These are phyloP conservation scores for Setaria viridis DNA, from an alignment of 202 grass and related monocot species.

Conservation along the genomic window DNA sequence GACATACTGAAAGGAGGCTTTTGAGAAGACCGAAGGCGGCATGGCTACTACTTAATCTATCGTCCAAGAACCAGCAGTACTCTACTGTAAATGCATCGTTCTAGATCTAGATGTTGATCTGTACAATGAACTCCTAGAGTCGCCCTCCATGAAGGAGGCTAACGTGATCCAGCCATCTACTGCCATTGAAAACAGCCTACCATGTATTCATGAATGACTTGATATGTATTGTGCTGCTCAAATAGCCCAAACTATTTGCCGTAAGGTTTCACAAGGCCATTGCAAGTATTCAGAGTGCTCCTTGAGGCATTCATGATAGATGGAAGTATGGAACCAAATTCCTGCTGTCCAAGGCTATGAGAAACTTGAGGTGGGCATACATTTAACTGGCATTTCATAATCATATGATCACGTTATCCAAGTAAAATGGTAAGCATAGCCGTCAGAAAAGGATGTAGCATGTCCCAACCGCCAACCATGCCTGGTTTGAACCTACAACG, in stretches of 20 bases:
- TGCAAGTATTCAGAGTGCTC: background rate
- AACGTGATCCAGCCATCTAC: constrained; percentile 11
- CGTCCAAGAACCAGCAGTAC: constrained; percentile 27
- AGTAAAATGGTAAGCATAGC: background rate
- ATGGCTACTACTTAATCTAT: constrained; percentile 1
- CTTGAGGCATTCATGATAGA: background rate
- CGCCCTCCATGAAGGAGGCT: constrained; percentile 1
- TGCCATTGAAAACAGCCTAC: background rate
- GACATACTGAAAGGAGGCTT: constrained; percentile 3
- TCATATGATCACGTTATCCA: background rate
- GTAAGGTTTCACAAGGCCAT: background rate
- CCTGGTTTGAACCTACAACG: background rate
- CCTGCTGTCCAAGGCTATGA: background rate
- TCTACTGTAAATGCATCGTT: constrained; percentile 53
- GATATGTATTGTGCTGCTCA: constrained; percentile 33
- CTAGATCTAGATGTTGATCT: constrained; percentile 45
- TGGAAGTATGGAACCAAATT: background rate
- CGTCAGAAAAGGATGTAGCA: background rate
- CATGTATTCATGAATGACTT: constrained; percentile 18
- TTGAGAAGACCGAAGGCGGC: constrained; percentile 17
- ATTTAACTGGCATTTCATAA: background rate
- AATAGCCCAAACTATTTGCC: constrained; percentile 15
- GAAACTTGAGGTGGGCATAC: background rate
- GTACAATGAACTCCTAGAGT: constrained; percentile 37
- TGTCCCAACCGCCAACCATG: background rate